Evolutionary conservation across 2,329 filamentous ascomycete genomes (phyloP), one percentile per base, ranked within the genome.

Genomic region (Colletotrichum sojae): DNA sequence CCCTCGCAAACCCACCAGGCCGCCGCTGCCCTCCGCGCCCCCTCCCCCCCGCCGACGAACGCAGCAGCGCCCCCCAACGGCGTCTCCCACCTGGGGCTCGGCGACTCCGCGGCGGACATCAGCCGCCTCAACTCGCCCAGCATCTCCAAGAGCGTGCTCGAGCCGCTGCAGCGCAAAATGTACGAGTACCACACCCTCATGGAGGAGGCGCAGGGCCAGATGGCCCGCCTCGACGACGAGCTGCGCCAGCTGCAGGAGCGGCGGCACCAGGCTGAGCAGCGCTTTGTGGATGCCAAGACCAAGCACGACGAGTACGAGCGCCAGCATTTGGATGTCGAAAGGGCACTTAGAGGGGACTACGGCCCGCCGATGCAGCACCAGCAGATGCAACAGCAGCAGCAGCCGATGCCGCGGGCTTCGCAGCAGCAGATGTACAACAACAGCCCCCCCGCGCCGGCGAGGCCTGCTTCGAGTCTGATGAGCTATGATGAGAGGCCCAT

Each of bases 301-400:
- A 83, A 83, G 76, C 82, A 83, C 61, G 82, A 84, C 67, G 81
- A 84, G 63, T 84, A 84, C 67, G 75, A 75, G 53, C 77, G 81
- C 5, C 82, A 83, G 74, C 79, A 83, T 64, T 69, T 72, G 13
- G 80, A 84, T 45, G 82, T 84, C 55, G 80, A 82, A 72, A 74
- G 78, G 51, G 82, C 82, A 0, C 76, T 84, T 72, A 74, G 81
- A 0, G 82, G 82, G 0, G 82, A 83, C n/a, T 71, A 78, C 2
- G 22, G 36, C 4, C 36, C 59, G 25, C 54, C 53, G 9, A 12
- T 12, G 4, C 25, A 58, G 60, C 61, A 52, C 31, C 36, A 18
- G 27, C 59, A n/a, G 18, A 54, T 53, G 63, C 53, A 57, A n/a
- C 52, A 36, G 27, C 61, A 59, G 39, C 64, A 57, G 4, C 59